Evolutionary conservation across 2,329 filamentous ascomycete genomes (phyloP).

Genomic region (Colletotrichum graminicola): DNA sequence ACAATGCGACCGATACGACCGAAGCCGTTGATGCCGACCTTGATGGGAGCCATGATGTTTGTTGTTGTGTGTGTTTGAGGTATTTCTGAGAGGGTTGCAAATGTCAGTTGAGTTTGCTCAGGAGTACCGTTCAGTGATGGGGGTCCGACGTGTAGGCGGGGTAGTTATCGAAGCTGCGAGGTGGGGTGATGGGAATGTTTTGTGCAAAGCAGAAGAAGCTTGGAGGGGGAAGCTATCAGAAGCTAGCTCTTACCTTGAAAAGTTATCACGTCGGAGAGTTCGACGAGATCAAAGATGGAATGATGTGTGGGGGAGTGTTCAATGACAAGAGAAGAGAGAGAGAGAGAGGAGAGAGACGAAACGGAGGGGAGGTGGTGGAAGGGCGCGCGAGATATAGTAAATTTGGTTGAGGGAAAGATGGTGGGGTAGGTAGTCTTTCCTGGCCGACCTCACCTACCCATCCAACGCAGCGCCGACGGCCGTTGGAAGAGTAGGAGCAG

Average conservation of each 20-base stretch:
- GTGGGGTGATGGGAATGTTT: conserved; percentile 22
- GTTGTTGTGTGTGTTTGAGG: conserved; percentile 44
- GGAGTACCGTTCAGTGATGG: conserved; percentile 3
- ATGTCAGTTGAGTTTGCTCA: conserved; percentile 22
- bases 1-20: conserved; percentile 99
- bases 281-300: conserved; percentile 27
- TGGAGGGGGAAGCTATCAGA: conserved; percentile 8
- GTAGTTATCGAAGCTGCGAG: conserved; percentile 6
- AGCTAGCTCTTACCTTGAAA: conserved; percentile 28
- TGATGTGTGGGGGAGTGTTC: conserved; percentile 24
- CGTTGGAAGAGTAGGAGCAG: conserved; percentile 3
- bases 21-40: conserved; percentile 99
- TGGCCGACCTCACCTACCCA: conserved; percentile 4
- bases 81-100: conserved; percentile 20
- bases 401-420: conserved; percentile 45
- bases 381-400: conserved; percentile 40
- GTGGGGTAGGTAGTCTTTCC: conserved; percentile 48
- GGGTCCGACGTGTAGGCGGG: conserved; percentile 20
- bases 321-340: conserved; percentile 31
- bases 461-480: conserved; percentile 22
- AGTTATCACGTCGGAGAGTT: conserved; percentile 29
- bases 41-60: conserved; percentile 61
- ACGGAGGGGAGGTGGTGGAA: conserved; percentile 29
- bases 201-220: conserved; percentile 5
- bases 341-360: not conserved